Percentiles rank a stretch among this genome's conserved stretches.
Evolutionary conservation across 2,329 filamentous ascomycete species (phyloP).

Genomic region (Berkeleyomyces basicola): DNA sequence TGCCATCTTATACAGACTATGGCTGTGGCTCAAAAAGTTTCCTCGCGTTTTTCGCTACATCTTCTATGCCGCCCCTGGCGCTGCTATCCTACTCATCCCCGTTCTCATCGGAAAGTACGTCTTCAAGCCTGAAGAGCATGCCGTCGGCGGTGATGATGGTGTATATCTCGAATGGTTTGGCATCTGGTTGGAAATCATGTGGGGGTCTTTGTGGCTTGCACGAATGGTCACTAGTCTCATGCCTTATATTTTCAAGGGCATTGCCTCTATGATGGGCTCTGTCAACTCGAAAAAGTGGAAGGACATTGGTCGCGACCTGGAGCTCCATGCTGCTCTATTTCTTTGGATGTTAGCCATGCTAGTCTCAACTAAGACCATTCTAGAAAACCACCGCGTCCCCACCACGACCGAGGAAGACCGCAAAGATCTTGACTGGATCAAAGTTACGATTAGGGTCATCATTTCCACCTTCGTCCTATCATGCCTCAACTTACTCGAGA

Average conservation of each 20-base stretch:
- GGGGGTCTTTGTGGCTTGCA: conserved; percentile 76
- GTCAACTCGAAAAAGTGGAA: conserved; percentile 88
- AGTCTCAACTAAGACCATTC: conserved; percentile 69
- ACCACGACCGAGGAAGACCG: conserved; percentile 25
- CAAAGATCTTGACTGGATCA: conserved; percentile 50
- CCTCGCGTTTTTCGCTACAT: conserved; percentile 33
- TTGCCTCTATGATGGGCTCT: conserved; percentile 59
- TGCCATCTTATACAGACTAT: conserved; percentile 25
- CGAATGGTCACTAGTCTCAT: conserved; percentile 36
- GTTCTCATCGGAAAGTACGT: conserved; percentile 28
- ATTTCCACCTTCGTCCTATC: conserved; percentile 68
- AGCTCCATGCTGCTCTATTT: conserved; percentile 72
- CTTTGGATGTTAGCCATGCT: conserved; percentile 84
- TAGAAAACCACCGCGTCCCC: conserved; percentile 32
- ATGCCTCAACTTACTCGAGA: conserved; percentile 71
- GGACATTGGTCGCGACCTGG: conserved; percentile 70
- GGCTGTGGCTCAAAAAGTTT: conserved; percentile 31
- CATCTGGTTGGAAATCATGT: conserved; percentile 87
- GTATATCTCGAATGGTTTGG: conserved; percentile 79
- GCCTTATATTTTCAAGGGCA: conserved; percentile 28
- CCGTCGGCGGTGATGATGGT: conserved; percentile 50
- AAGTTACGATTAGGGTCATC: conserved; percentile 68
- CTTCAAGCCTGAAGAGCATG: conserved; percentile 22
- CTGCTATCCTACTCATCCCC: conserved; percentile 28
- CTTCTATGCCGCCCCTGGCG: conserved; percentile 31